Evolutionary conservation across 768 basidiomycete genomes (phyloP).

Genomic region (Amanita molliuscula): DNA sequence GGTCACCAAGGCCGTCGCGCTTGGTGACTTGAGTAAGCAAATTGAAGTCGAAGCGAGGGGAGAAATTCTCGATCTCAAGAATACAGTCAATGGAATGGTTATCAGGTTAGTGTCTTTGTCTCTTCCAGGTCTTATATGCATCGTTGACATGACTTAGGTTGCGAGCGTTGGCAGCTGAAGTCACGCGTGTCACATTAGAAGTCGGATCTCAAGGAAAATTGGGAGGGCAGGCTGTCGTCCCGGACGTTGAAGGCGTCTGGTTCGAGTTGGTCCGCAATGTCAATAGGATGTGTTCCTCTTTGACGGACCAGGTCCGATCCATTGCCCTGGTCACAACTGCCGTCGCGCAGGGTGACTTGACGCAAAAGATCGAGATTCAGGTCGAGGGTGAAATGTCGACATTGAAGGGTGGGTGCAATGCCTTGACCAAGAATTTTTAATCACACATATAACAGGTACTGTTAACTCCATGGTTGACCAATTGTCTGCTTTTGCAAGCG

Average conservation of each 20-base stretch:
- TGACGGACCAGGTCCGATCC: slow-evolving; percentile 74
- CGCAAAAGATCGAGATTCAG: slow-evolving; percentile 87
- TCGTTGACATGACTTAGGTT: slow-evolving; percentile 10
- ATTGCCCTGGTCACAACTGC: slow-evolving; percentile 83
- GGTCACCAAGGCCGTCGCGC: slow-evolving; percentile 90
- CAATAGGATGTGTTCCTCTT: slow-evolving; percentile 68
- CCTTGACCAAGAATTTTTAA: neutral
- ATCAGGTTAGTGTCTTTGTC: slow-evolving; percentile 18
- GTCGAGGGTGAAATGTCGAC: slow-evolving; percentile 82
- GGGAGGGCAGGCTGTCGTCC: slow-evolving; percentile 81
- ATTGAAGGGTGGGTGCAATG: slow-evolving; percentile 37
- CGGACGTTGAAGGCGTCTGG: slow-evolving; percentile 91
- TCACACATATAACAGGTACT: slow-evolving; percentile 31
- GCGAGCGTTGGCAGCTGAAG: slow-evolving; percentile 68
- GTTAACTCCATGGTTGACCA: slow-evolving; percentile 96
- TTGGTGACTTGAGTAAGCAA: slow-evolving; percentile 82
- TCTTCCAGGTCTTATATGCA: neutral
- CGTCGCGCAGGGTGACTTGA: slow-evolving; percentile 85
- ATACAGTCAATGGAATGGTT: slow-evolving; percentile 53
- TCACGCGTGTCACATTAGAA: slow-evolving; percentile 76
- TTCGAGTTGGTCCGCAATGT: slow-evolving; percentile 72
- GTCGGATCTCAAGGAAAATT: slow-evolving; percentile 85
- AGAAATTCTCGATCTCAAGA: slow-evolving; percentile 79
- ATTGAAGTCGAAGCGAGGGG: slow-evolving; percentile 89
- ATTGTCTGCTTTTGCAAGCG: slow-evolving; percentile 75